Conservation (phyloP, 305 asterid genomes). For the Plantago lanceolata region DNA sequence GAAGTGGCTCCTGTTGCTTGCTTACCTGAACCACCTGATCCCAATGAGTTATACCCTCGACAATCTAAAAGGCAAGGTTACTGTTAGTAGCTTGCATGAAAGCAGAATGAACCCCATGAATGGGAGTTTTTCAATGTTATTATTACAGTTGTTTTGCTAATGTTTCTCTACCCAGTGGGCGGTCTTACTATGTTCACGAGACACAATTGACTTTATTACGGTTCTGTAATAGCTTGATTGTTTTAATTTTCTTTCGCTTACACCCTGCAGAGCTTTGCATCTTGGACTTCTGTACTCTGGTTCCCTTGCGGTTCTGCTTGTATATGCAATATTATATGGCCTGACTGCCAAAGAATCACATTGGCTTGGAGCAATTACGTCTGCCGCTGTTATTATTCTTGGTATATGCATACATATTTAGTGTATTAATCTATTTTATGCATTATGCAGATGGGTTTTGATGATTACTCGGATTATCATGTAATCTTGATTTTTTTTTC, state of each 20-base stretch:
- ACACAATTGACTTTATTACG: neutral
- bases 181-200: constrained; percentile 2
- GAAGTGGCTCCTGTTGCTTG: constrained; percentile 97
- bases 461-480: neutral
- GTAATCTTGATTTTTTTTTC: constrained; percentile 20
- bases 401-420: constrained; percentile 50
- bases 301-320: constrained; percentile 80
- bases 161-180: constrained; percentile 9
- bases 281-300: constrained; percentile 96
- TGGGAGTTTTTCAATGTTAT: constrained; percentile 12
- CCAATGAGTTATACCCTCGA: constrained; percentile 89
- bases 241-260: constrained; percentile 22
- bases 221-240: constrained; percentile 17
- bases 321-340: constrained; percentile 90
- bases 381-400: constrained; percentile 89
- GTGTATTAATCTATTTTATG: constrained; percentile 23
- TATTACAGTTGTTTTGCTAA: constrained; percentile 8
- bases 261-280: constrained; percentile 74
- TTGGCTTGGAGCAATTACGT: constrained; percentile 97
- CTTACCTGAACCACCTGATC: constrained; percentile 97
- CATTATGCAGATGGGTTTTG: constrained; percentile 4
- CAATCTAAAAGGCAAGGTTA: constrained; percentile 75
- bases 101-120: constrained; percentile 1
- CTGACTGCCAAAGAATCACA: constrained; percentile 95
- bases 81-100: constrained; percentile 21